Evolutionary conservation across 495 filamentous ascomycete genomes (phyloP).

Genomic region (Aspergillus nanangensis): DNA sequence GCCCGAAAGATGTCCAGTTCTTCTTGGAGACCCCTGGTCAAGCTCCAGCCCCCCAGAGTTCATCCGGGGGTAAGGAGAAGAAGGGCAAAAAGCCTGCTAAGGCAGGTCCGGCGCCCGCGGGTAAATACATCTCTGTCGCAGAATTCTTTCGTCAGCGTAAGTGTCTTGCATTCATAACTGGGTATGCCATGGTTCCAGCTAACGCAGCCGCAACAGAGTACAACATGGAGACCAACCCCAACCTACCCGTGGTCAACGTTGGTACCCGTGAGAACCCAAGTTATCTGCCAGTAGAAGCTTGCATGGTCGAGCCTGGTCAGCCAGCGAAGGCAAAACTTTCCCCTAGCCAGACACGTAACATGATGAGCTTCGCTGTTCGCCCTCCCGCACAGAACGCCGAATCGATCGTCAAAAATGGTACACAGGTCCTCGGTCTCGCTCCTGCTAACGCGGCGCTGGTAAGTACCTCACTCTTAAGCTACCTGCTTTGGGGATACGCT

Average conservation of each 20-base stretch:
- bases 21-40: constrained; percentile 25
- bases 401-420: constrained; percentile 57
- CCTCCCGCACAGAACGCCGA: constrained; percentile 59
- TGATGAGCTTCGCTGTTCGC: constrained; percentile 69
- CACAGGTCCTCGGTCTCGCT: constrained; percentile 39
- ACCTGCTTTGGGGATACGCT: too few species aligned
- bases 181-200: neutral
- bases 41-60: constrained; percentile 9
- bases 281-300: constrained; percentile 66
- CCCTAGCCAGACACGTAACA: constrained; percentile 52
- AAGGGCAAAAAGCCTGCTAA: constrained; percentile 31
- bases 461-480: neutral
- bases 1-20: constrained; percentile 37
- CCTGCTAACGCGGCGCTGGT: constrained; percentile 9
- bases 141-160: constrained; percentile 48
- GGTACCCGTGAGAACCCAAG: constrained; percentile 53
- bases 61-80: constrained; percentile 8
- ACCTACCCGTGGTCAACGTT: constrained; percentile 65
- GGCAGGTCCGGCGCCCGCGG: constrained; percentile 27
- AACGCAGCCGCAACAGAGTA: constrained; percentile 30
- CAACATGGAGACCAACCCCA: constrained; percentile 32
- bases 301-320: constrained; percentile 63
- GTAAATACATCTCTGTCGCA: constrained; percentile 44
- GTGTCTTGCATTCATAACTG: constrained; percentile 8
- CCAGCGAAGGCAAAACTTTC: constrained; percentile 46